Base-by-base conservation (phyloP, 495 filamentous ascomycete genomes). In the Thermothielavioides terrestris region DNA sequence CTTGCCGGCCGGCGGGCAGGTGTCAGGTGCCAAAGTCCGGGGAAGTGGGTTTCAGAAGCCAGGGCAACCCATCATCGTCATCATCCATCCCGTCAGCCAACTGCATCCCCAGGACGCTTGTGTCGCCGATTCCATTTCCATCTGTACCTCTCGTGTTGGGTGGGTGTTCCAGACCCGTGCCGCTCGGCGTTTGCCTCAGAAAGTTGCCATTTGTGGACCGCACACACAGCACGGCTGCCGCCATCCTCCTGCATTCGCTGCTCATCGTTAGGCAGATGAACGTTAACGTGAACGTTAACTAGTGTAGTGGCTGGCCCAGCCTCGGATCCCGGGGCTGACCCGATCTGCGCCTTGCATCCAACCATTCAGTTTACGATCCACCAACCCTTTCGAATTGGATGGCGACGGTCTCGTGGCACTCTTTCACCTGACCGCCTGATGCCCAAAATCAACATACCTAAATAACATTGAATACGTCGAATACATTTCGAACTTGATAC, bases 331-430 rank as follows among this genome's bases (percentile, higher is more conserved):
- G 36, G 37, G 28, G 39, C 37, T 36, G 42, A 11, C 32, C n/a
- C 41, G 30, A 44, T 32, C 36, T 46, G 23, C 52, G 34, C 18
- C 46, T 35, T 3, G 23, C 35, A 28, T 2, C 47, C 56, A 45
- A 42, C 52, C 53, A 43, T 42, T 43, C n/a, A n/a, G n/a, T n/a
- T n/a, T n/a, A n/a, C n/a, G n/a, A n/a, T n/a, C n/a, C n/a, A n/a
- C n/a, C n/a, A n/a, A n/a, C n/a, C n/a, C n/a, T n/a, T n/a, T n/a
- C 46, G 26, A 52, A 42, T 46, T 49, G 44, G 55, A 50, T 36
- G 30, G 50, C 50, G 41, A 42, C 36, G 52, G 51, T 53, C 60
- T 63, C 62, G 62, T 65, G 62, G 58, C 57, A 59, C 38, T 44
- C 53, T 46, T 53, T 50, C 34, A 59, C 55, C 59, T 54, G 56